Evolutionary conservation across 129 eudicot genomes (phyloP).

Genomic region (Pittosporum tobira): DNA sequence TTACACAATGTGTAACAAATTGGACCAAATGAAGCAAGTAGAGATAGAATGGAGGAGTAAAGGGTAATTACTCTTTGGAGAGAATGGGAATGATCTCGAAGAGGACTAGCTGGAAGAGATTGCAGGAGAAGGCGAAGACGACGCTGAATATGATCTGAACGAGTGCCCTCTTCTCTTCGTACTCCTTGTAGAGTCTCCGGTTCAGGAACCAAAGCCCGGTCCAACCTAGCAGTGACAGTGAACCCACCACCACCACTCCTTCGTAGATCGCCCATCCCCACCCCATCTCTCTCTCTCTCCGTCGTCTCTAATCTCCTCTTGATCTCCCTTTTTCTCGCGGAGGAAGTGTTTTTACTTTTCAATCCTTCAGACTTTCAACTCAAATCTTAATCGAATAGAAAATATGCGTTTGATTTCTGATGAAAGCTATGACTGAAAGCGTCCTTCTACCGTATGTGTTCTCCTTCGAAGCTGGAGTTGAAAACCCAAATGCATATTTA

Average conservation of each 20-base stretch:
- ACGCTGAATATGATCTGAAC: conserved; percentile 98
- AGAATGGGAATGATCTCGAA: conserved; percentile 95
- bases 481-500: too few relatives aligned
- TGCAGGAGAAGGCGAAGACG: conserved; percentile 92
- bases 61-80: conserved; percentile 61
- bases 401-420: too few relatives aligned
- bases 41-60: not conserved
- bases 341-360: too few relatives aligned
- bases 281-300: conserved; percentile 31
- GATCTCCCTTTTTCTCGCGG: not conserved
- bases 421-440: too few relatives aligned
- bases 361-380: too few relatives aligned
- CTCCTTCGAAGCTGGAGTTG: too few relatives aligned
- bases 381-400: too few relatives aligned
- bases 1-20: too few relatives aligned
- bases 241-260: conserved; percentile 67
- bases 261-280: conserved; percentile 85
- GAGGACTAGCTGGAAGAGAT: conserved; percentile 88
- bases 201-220: conserved; percentile 91
- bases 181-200: conserved; percentile 78
- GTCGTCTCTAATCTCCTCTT: not conserved
- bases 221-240: conserved; percentile 71
- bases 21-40: too few relatives aligned
- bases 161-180: conserved; percentile 79
- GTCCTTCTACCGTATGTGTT: too few relatives aligned